Percentiles rank a stretch among this genome's conserved stretches.
phyloP scores from a whole-genome alignment of 345 rosid genomes.

The Euclidium syriacum region DNA sequence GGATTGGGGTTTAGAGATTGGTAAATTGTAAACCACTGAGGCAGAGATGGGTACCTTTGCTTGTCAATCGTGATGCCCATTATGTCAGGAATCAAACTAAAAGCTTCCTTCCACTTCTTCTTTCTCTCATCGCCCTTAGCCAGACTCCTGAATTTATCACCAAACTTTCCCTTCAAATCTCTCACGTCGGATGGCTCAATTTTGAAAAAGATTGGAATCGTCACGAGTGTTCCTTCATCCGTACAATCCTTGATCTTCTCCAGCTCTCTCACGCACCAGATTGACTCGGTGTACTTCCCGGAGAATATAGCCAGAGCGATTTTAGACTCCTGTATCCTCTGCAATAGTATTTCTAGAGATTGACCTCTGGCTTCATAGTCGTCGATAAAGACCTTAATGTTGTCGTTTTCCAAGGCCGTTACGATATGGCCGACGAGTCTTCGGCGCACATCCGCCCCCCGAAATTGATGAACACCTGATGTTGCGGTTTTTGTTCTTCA shows the following conservation, averaged over 20 bases:
- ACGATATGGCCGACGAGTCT: constrained; percentile 22
- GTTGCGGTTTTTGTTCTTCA: neutral
- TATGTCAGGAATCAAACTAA: neutral
- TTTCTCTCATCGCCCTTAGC: neutral
- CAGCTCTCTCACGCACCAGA: constrained; percentile 7
- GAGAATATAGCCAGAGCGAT: constrained; percentile 11
- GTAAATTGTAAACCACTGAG: neutral
- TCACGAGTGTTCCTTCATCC: neutral
- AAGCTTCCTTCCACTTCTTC: constrained; percentile 21
- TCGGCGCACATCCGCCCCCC: constrained; percentile 4
- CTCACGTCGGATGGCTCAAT: neutral
- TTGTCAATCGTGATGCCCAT: constrained; percentile 7
- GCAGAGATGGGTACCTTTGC: neutral
- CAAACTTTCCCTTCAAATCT: neutral
- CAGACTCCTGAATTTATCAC: neutral
- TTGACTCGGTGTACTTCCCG: neutral
- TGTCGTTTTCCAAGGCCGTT: neutral
- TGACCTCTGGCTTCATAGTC: neutral
- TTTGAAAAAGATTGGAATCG: constrained; percentile 14
- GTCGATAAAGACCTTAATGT: constrained; percentile 11
- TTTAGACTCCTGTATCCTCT: constrained; percentile 9
- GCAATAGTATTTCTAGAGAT: neutral
- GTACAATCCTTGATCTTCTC: constrained; percentile 6
- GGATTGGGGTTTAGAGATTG: too few relatives aligned
- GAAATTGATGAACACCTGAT: constrained; percentile 27